These are phyloP conservation scores for Ogataea trehalophila DNA, from an alignment of 805 yeast species.

Conservation along the genomic window DNA sequence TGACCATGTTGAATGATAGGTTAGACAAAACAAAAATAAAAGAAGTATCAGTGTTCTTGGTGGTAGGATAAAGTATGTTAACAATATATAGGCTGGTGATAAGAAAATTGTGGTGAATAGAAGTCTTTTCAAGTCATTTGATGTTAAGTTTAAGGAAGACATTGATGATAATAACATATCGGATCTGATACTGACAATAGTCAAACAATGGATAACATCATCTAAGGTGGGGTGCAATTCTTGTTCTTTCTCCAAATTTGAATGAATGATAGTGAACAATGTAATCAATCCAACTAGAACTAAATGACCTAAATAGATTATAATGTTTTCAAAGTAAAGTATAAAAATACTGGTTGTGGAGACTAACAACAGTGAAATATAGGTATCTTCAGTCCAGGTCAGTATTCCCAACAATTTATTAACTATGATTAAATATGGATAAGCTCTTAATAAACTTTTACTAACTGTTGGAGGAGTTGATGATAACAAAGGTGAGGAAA, in stretches of 20 bases:
- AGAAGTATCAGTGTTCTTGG: slow-evolving; percentile 64
- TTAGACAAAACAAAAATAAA: slow-evolving; percentile 56
- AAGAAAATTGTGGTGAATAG: slow-evolving; percentile 79
- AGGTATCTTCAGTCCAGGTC: slow-evolving; percentile 88
- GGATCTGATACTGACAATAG: slow-evolving; percentile 68
- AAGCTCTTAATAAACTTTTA: slow-evolving; percentile 73
- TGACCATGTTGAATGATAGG: slow-evolving; percentile 85
- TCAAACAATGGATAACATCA: slow-evolving; percentile 72
- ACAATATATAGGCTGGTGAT: slow-evolving; percentile 76
- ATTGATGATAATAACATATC: slow-evolving; percentile 80
- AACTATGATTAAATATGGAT: slow-evolving; percentile 75
- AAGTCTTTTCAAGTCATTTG: slow-evolving; percentile 74
- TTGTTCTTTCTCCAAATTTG: slow-evolving; percentile 53
- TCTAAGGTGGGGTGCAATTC: slow-evolving; percentile 76
- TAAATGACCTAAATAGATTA: slow-evolving; percentile 80
- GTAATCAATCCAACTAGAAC: slow-evolving; percentile 58
- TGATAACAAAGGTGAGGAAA: slow-evolving; percentile 62
- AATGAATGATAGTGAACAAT: slow-evolving; percentile 54
- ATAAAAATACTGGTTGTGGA: slow-evolving; percentile 52
- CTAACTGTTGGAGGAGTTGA: slow-evolving; percentile 91
- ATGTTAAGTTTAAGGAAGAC: slow-evolving; percentile 63
- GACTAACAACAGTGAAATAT: slow-evolving; percentile 64
- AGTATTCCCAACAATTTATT: slow-evolving; percentile 66
- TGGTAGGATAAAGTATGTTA: slow-evolving; percentile 61
- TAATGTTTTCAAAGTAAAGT: slow-evolving; percentile 71